Evolutionary conservation across 164 flowering plant genomes (phyloP).

Genomic region (Stephania japonica): DNA sequence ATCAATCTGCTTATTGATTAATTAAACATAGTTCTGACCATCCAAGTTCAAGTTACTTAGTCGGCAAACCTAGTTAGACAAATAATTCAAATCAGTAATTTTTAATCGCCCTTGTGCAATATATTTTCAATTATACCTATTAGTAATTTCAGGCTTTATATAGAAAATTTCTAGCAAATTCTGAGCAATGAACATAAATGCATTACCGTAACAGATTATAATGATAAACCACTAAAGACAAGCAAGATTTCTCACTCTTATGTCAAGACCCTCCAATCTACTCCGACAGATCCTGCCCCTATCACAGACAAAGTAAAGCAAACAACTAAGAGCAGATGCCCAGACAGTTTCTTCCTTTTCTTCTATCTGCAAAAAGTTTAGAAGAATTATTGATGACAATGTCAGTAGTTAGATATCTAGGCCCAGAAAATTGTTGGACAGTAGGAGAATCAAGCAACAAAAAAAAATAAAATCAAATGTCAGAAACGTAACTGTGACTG

Average conservation of each 20-base stretch:
- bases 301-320: constrained; percentile 84
- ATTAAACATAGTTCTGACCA: neutral
- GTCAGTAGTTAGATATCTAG: neutral
- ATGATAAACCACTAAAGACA: neutral
- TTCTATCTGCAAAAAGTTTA: constrained; percentile 46
- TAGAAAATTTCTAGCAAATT: neutral
- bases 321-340: constrained; percentile 94
- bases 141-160: neutral
- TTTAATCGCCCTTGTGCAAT: neutral
- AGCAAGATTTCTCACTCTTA: constrained; percentile 59
- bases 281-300: constrained; percentile 74
- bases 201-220: neutral
- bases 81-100: neutral
- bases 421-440: neutral
- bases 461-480: no score
- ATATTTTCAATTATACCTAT: neutral
- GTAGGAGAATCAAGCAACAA: no score
- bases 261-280: constrained; percentile 86
- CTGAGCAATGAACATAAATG: neutral
- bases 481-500: no score
- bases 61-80: neutral
- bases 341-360: constrained; percentile 92
- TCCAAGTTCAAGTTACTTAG: neutral
- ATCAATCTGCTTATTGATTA: neutral
- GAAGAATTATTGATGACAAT: constrained; percentile 3